Conservation (phyloP, 805 yeast species). For the Saccharomycopsis javanensis region DNA sequence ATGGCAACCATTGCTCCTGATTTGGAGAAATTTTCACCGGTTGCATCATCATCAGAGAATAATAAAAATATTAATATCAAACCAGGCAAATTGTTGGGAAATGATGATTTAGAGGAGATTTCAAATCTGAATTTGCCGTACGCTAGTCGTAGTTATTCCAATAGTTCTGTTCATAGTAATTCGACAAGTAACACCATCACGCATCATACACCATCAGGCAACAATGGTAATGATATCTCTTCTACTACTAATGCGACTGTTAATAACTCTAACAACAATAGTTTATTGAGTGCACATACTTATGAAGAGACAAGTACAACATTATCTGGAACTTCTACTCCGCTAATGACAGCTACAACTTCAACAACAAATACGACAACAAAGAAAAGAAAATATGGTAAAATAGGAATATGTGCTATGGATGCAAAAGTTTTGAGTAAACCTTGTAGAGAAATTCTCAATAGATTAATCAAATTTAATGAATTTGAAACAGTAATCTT, state of each 20-base stretch:
- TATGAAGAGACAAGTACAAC: neutral
- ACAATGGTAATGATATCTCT: neutral
- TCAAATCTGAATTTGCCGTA: neutral
- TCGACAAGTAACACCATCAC: neutral
- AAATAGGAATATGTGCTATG: slow-evolving; percentile 98
- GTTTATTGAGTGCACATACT: neutral
- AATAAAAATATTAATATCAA: slow-evolving; percentile 17
- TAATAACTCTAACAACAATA: neutral
- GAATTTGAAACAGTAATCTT: slow-evolving; percentile 95
- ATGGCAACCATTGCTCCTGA: slow-evolving; percentile 77
- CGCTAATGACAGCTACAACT: neutral
- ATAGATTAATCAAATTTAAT: slow-evolving; percentile 80
- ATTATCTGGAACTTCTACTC: neutral
- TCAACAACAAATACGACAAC: neutral
- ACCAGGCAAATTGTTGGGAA: neutral
- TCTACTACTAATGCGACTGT: neutral
- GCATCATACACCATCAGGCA: neutral
- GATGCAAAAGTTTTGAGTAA: slow-evolving; percentile 92
- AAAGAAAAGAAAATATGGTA: slow-evolving; percentile 38
- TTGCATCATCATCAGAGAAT: slow-evolving; percentile 47
- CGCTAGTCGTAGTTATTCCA: neutral
- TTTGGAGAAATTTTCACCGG: slow-evolving; percentile 63
- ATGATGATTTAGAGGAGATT: neutral
- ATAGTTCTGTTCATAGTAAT: neutral
- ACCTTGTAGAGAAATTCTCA: slow-evolving; percentile 88